Evolutionary conservation across 441 rosid species (phyloP).

Genomic region (Pelargonium myrrhifolium): DNA sequence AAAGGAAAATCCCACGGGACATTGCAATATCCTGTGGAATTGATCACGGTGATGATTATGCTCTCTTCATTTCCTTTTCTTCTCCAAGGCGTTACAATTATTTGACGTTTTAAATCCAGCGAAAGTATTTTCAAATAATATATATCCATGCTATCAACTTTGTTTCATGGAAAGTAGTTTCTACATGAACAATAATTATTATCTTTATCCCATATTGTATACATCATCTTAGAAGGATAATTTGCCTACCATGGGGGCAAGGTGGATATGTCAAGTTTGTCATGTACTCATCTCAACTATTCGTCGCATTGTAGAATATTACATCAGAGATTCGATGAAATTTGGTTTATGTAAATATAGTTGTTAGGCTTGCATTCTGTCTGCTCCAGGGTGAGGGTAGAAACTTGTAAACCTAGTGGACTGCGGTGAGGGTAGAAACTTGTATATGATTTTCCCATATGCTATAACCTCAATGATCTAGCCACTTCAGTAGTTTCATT

Average conservation of each 20-base stretch:
- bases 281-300: too few species aligned
- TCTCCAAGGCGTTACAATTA: not conserved
- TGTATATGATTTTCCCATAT: not conserved
- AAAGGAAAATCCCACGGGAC: slow-evolving; percentile 32
- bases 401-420: slow-evolving; percentile 2
- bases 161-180: not conserved
- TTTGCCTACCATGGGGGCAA: not conserved
- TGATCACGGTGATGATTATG: slow-evolving; percentile 49
- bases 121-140: not conserved
- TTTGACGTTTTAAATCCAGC: not conserved
- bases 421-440: not conserved
- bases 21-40: slow-evolving; percentile 58
- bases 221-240: not conserved
- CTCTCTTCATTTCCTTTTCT: not conserved
- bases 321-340: too few species aligned
- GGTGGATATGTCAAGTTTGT: not conserved
- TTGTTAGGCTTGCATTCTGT: not conserved
- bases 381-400: slow-evolving; percentile 7
- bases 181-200: not conserved
- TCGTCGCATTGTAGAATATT: too few species aligned
- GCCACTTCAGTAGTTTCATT: not conserved
- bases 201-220: not conserved
- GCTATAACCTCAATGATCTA: not conserved
- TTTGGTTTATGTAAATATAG: not conserved
- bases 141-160: not conserved